These are phyloP conservation scores for Chaetothyriales sp. DNA, from an alignment of 2,329 filamentous ascomycete species.

Conservation along the genomic window DNA sequence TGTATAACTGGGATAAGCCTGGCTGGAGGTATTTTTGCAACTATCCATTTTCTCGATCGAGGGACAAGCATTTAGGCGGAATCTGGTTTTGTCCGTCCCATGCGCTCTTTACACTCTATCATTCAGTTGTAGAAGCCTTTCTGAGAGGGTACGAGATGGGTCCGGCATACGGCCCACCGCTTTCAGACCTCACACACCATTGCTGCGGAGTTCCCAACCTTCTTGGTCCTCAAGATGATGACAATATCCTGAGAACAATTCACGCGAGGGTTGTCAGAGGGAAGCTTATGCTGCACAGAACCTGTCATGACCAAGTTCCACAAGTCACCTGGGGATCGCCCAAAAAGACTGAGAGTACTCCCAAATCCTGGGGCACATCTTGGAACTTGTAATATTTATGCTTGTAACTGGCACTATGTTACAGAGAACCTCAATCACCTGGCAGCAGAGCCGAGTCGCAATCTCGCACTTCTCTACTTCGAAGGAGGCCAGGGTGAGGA, in stretches of 20 bases:
- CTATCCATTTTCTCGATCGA: not conserved
- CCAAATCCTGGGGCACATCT: too few relatives aligned
- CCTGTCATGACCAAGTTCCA: too few relatives aligned
- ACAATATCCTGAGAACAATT: not conserved
- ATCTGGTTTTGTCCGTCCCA: slow-evolving; percentile 1
- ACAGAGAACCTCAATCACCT: not conserved
- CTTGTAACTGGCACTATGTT: too few relatives aligned
- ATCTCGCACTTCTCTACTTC: slow-evolving; percentile 4
- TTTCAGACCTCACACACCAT: slow-evolving; percentile 2
- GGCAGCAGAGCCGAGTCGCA: slow-evolving; percentile 1
- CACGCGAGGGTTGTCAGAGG: not conserved
- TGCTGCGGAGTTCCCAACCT: slow-evolving; percentile 1
- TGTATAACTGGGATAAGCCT: slow-evolving; percentile 3
- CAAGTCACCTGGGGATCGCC: too few relatives aligned
- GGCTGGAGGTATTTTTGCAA: not conserved
- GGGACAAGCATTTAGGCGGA: not conserved
- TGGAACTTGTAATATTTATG: too few relatives aligned
- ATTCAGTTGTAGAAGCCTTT: slow-evolving; percentile 1
- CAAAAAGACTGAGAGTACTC: too few relatives aligned
- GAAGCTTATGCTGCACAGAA: not conserved
- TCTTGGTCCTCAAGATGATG: not conserved
- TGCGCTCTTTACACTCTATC: not conserved
- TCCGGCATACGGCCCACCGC: slow-evolving; percentile 5
- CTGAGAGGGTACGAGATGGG: slow-evolving; percentile 5
- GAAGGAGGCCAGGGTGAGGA: not conserved